phyloP scores from a whole-genome alignment of 768 basidiomycete species.

The Gautieria morchelliformis region DNA sequence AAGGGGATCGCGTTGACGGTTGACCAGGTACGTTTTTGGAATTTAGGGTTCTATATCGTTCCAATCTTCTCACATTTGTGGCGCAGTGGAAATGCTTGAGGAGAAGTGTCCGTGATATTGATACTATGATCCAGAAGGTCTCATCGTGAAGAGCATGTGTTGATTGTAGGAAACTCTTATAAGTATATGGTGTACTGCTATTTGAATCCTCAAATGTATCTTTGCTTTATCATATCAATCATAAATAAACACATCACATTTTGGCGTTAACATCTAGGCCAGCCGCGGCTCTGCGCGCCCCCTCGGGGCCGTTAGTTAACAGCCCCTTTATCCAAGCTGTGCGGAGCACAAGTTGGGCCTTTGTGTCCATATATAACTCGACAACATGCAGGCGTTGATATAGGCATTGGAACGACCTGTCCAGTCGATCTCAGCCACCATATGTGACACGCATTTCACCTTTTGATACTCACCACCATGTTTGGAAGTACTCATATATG shows the following conservation, averaged over 20 bases:
- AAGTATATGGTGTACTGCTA: not conserved
- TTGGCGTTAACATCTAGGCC: conserved; percentile 35
- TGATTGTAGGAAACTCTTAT: not conserved
- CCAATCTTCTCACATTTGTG: not conserved
- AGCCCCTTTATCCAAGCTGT: conserved; percentile 61
- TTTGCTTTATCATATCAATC: not conserved
- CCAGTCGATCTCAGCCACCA: conserved; percentile 5
- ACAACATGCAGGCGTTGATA: conserved; percentile 42
- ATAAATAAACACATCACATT: not conserved
- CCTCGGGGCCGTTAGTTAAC: conserved; percentile 45
- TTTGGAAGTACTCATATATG: conserved; percentile 39
- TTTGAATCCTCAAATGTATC: not conserved
- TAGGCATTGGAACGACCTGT: conserved; percentile 50
- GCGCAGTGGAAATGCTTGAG: not conserved
- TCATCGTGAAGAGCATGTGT: not conserved
- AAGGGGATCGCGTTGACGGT: conserved; percentile 62
- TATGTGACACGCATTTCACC: not conserved
- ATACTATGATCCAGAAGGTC: not conserved
- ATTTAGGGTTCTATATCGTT: not conserved
- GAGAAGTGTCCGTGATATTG: not conserved
- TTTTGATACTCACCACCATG: conserved; percentile 55
- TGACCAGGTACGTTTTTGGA: conserved; percentile 47
- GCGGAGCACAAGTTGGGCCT: conserved; percentile 44
- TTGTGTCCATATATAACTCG: conserved; percentile 56
- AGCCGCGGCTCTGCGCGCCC: conserved; percentile 64